Percentiles rank a stretch among this genome's conserved stretches.
Evolutionary conservation across 495 filamentous ascomycete genomes (phyloP).

Genomic region (Acidomyces sp.): DNA sequence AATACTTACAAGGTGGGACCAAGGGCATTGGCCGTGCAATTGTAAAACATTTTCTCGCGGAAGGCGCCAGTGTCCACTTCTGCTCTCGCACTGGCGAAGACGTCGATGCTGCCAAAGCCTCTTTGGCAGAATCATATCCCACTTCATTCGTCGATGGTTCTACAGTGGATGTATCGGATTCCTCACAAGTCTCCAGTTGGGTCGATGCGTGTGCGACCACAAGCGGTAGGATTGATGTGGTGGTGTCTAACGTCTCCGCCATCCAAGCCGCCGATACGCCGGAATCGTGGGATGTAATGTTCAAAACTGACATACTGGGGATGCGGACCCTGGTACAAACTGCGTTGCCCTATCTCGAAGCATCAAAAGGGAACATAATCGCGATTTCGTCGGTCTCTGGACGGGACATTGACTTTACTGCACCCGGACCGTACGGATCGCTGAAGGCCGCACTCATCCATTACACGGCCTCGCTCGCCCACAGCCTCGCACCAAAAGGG

Average conservation of each 20-base stretch:
- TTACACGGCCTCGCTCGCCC: slow-evolving; percentile 14
- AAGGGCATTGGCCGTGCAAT: slow-evolving; percentile 20
- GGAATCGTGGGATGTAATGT: slow-evolving; percentile 10
- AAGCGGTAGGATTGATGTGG: slow-evolving; percentile 14
- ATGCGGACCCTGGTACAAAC: slow-evolving; percentile 3
- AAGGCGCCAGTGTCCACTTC: slow-evolving; percentile 22
- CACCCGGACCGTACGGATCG: slow-evolving; percentile 16
- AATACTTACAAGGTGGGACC: slow-evolving; percentile 12
- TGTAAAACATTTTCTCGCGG: slow-evolving; percentile 8
- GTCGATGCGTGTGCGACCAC: slow-evolving; percentile 7
- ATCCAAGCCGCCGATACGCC: slow-evolving; percentile 4
- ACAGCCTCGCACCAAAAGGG: slow-evolving; percentile 15
- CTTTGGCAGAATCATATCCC: slow-evolving; percentile 7
- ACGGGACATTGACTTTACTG: slow-evolving; percentile 17
- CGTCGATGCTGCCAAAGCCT: slow-evolving; percentile 9
- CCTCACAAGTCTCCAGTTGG: slow-evolving; percentile 5
- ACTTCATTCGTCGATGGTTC: slow-evolving; percentile 9
- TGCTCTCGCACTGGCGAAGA: slow-evolving; percentile 14
- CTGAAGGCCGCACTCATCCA: slow-evolving; percentile 16
- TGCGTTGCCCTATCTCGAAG: slow-evolving; percentile 14
- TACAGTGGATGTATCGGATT: slow-evolving; percentile 13
- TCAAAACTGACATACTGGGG: slow-evolving; percentile 13
- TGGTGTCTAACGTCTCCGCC: slow-evolving; percentile 16
- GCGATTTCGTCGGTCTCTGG: slow-evolving; percentile 14
- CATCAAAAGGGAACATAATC: slow-evolving; percentile 15